phyloP scores from a whole-genome alignment of 1,284 basidiomycete species.

The Puccinia polysora region DNA sequence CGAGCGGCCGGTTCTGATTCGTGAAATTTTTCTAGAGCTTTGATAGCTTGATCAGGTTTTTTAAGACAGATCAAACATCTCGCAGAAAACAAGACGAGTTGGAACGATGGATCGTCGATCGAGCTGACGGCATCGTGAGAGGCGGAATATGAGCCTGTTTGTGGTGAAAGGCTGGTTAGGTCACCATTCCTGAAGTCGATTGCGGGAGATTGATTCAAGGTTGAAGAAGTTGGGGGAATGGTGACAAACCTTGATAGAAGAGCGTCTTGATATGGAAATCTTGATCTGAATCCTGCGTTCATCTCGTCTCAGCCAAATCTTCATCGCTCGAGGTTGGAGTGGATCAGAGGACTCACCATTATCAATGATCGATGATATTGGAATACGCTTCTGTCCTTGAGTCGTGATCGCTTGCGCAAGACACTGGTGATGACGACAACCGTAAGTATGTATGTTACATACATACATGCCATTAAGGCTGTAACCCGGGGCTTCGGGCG shows the following conservation, averaged over 20 bases:
- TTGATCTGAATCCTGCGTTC: slow-evolving; percentile 40
- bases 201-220: background rate
- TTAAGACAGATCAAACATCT: slow-evolving; percentile 32
- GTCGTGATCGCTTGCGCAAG: too few species aligned
- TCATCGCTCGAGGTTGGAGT: too few species aligned
- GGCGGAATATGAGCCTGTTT: slow-evolving; percentile 26
- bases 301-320: too few species aligned
- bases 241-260: slow-evolving; percentile 42
- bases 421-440: too few species aligned
- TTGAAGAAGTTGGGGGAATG: background rate
- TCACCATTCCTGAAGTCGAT: background rate
- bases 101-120: slow-evolving; percentile 31
- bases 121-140: slow-evolving; percentile 24
- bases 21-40: slow-evolving; percentile 8
- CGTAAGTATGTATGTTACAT: too few species aligned
- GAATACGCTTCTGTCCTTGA: too few species aligned
- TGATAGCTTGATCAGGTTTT: slow-evolving; percentile 33
- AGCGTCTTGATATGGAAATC: slow-evolving; percentile 32
- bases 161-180: background rate
- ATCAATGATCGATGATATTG: too few species aligned
- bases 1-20: slow-evolving; percentile 15
- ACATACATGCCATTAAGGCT: too few species aligned
- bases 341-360: too few species aligned
- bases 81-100: slow-evolving; percentile 33
- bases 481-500: too few species aligned